Percentiles rank a stretch among this genome's conserved stretches.
These are phyloP conservation scores for Saprolegnia parasitica DNA, from an alignment of 352 stramenopile genomes.

Conservation along the genomic window DNA sequence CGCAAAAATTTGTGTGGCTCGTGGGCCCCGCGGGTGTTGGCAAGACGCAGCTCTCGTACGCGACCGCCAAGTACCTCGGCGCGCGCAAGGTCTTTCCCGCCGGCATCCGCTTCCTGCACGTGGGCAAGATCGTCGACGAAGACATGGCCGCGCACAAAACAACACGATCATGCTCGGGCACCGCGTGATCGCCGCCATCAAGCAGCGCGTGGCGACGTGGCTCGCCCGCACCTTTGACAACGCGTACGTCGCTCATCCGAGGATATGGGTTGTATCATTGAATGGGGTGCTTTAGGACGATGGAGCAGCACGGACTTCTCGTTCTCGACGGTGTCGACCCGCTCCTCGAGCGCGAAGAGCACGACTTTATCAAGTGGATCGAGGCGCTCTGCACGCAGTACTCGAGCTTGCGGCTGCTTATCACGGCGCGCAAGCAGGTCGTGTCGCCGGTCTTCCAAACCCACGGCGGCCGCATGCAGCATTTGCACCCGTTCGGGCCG, in stretches of 20 bases:
- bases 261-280: not conserved
- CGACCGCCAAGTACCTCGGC: conserved; percentile 72
- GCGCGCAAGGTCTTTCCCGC: conserved; percentile 64
- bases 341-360: conserved; percentile 5
- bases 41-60: conserved; percentile 69
- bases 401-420: conserved; percentile 1
- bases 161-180: conserved; percentile 7
- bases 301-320: not conserved
- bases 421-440: conserved; percentile 16
- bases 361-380: conserved; percentile 1
- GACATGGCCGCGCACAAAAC: conserved; percentile 11
- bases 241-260: not conserved
- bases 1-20: not conserved
- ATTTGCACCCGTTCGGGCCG: conserved; percentile 1
- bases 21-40: not conserved
- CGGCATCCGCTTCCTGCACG: conserved; percentile 63
- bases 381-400: conserved; percentile 23
- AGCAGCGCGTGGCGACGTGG: not conserved
- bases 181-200: conserved; percentile 6
- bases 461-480: conserved; percentile 9
- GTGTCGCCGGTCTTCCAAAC: conserved; percentile 23
- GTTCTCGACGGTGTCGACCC: conserved; percentile 6
- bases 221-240: not conserved
- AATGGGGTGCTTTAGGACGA: not conserved
- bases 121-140: conserved; percentile 39